Conservation (phyloP, 208 protist genomes). For the Tritrichomonas foetus region DNA sequence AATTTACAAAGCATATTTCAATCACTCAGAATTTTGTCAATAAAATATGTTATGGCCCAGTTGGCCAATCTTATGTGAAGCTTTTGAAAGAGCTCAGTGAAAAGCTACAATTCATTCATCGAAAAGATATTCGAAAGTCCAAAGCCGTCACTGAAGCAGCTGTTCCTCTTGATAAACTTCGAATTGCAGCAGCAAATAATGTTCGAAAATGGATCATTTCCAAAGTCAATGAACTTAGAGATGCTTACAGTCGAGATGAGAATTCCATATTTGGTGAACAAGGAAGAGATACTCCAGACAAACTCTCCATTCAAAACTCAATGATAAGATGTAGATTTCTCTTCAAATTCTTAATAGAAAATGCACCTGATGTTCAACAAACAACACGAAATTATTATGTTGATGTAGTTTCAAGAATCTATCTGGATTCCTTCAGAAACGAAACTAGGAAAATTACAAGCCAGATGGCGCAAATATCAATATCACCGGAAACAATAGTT, state of each 20-base stretch:
- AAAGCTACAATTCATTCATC: background rate
- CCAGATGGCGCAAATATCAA: background rate
- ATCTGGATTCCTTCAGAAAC: background rate
- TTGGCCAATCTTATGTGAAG: background rate
- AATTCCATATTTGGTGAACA: no score
- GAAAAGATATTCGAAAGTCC: background rate
- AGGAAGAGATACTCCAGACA: background rate
- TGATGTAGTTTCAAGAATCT: background rate
- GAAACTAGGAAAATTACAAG: background rate
- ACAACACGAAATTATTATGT: background rate
- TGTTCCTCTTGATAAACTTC: background rate
- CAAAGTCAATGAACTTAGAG: background rate
- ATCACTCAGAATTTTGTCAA: background rate
- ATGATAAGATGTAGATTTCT: background rate
- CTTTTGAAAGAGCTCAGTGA: background rate
- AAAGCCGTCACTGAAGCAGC: background rate
- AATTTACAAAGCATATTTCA: background rate
- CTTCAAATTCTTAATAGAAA: background rate
- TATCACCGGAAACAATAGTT: background rate
- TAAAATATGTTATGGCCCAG: background rate
- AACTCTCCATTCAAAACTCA: background rate
- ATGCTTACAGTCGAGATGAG: background rate
- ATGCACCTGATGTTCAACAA: background rate
- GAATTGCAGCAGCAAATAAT: background rate
- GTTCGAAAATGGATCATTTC: slow-evolving; percentile 7